A percentile compares a stretch with the other conserved stretches of the same genome.
These are phyloP conservation scores for Pseudogymnoascus sp. DNA, from an alignment of 2,329 filamentous ascomycete genomes.

Conservation along the genomic window DNA sequence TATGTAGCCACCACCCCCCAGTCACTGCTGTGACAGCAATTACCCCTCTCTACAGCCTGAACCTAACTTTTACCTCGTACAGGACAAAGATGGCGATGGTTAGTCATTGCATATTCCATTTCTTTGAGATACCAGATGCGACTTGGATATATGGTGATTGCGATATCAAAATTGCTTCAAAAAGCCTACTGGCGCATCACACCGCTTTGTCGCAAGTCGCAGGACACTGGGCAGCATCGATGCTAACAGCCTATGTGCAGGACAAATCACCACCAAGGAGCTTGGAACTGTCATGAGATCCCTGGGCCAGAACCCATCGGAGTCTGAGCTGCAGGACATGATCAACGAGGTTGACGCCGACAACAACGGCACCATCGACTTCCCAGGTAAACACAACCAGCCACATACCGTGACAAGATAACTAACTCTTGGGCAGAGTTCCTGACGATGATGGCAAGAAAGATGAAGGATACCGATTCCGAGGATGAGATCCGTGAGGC, in stretches of 20 bases:
- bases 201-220: background rate
- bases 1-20: constrained; percentile 51
- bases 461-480: constrained; percentile 91
- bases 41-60: constrained; percentile 13
- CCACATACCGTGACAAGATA: background rate
- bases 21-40: constrained; percentile 23
- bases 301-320: constrained; percentile 81
- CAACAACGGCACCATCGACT: constrained; percentile 90
- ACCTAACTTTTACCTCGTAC: constrained; percentile 26
- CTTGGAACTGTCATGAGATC: constrained; percentile 87
- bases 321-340: constrained; percentile 88
- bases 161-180: background rate
- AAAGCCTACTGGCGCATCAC: constrained; percentile 10
- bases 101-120: constrained; percentile 40
- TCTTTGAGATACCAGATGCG: background rate
- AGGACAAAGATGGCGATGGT: constrained; percentile 93
- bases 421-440: constrained; percentile 56
- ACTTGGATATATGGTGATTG: background rate
- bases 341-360: constrained; percentile 90
- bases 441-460: constrained; percentile 88
- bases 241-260: constrained; percentile 38
- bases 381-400: constrained; percentile 61
- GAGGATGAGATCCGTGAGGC: constrained; percentile 87
- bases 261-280: constrained; percentile 89
- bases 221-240: background rate